phyloP scores from a whole-genome alignment of 257 asterid genomes.

The Penstemon eatonii region DNA sequence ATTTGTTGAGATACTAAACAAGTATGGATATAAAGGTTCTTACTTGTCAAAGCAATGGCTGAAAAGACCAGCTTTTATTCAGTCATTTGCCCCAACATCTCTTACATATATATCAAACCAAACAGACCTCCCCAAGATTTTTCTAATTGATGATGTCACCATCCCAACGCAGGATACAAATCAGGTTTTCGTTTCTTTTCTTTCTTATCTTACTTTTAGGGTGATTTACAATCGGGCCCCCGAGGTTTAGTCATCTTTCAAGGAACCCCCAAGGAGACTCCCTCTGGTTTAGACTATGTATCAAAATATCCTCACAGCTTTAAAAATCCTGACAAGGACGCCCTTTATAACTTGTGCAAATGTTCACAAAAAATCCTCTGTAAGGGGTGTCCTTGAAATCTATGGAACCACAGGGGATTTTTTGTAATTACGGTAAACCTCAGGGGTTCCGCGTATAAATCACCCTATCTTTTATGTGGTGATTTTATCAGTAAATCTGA shows the following conservation, averaged over 20 bases:
- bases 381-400: no score
- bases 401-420: no score
- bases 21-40: slow-evolving; percentile 79
- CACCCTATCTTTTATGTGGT: background rate
- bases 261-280: no score
- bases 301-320: no score
- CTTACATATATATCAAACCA: slow-evolving; percentile 67
- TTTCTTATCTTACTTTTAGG: background rate
- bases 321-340: no score
- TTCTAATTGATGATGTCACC: slow-evolving; percentile 59
- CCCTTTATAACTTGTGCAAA: no score
- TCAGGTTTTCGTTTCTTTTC: slow-evolving; percentile 53
- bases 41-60: slow-evolving; percentile 89
- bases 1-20: slow-evolving; percentile 71
- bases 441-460: no score
- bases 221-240: background rate
- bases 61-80: slow-evolving; percentile 79
- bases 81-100: slow-evolving; percentile 94
- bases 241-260: no score
- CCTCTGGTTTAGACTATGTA: no score
- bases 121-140: slow-evolving; percentile 81
- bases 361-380: no score
- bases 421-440: no score
- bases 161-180: slow-evolving; percentile 84
- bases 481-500: background rate